phyloP scores from a whole-genome alignment of 2,329 filamentous ascomycete species.

The Xylaria sp. region DNA sequence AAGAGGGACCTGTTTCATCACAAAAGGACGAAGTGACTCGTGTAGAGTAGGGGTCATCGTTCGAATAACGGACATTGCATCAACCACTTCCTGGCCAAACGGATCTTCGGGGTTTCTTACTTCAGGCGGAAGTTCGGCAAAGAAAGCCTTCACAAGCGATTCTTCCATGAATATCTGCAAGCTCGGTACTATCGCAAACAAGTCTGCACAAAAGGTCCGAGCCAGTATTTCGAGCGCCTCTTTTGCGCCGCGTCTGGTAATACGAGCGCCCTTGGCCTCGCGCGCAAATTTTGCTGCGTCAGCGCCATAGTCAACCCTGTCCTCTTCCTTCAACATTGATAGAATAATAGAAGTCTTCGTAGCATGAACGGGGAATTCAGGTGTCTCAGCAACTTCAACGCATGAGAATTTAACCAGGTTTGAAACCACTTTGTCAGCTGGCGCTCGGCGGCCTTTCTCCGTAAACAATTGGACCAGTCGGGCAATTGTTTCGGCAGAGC shows the following conservation, averaged over 20 bases:
- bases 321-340: constrained; percentile 96
- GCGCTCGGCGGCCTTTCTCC: constrained; percentile 79
- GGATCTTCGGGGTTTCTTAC: constrained; percentile 78
- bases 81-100: constrained; percentile 91
- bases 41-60: constrained; percentile 94
- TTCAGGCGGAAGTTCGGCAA: constrained; percentile 75
- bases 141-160: constrained; percentile 80
- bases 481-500: constrained; percentile 87
- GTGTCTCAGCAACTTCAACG: constrained; percentile 96
- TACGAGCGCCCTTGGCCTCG: constrained; percentile 87
- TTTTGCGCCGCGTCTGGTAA: constrained; percentile 92
- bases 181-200: constrained; percentile 88
- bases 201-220: constrained; percentile 77
- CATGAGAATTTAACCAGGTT: constrained; percentile 98
- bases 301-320: constrained; percentile 84
- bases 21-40: constrained; percentile 77
- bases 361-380: constrained; percentile 89
- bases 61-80: constrained; percentile 91
- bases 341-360: constrained; percentile 82
- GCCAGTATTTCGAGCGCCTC: constrained; percentile 92
- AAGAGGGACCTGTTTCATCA: constrained; percentile 84
- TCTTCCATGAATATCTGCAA: constrained; percentile 83
- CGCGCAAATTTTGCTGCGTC: constrained; percentile 90
- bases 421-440: constrained; percentile 94
- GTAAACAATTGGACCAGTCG: constrained; percentile 88